Conservation (phyloP, 164 flowering plant genomes). For the Paratinospora sagittata region DNA sequence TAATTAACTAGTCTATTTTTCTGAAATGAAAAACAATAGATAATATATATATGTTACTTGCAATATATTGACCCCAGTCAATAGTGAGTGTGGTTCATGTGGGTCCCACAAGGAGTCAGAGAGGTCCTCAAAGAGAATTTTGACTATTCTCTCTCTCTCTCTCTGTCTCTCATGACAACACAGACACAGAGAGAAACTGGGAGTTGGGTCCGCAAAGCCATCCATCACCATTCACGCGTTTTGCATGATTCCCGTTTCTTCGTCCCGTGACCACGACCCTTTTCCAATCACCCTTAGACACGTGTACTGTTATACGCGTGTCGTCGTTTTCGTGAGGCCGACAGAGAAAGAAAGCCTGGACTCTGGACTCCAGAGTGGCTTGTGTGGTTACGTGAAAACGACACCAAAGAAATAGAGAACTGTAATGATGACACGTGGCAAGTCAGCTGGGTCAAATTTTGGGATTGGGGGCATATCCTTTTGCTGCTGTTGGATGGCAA, state of each 20-base stretch:
- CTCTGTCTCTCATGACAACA: too few relatives aligned
- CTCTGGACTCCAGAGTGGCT: not conserved
- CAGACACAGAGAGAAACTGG: not conserved
- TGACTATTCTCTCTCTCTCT: not conserved
- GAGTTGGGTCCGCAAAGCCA: not conserved
- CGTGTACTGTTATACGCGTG: not conserved
- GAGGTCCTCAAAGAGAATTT: slow-evolving; percentile 1
- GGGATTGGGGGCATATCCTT: too few relatives aligned
- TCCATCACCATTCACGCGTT: not conserved
- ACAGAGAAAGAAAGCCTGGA: not conserved
- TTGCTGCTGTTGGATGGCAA: not conserved
- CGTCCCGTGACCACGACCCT: not conserved
- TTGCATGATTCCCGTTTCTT: not conserved
- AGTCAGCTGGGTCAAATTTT: not conserved
- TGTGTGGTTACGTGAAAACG: not conserved
- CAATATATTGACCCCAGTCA: too few relatives aligned
- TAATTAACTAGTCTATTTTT: too few relatives aligned
- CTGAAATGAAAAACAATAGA: too few relatives aligned
- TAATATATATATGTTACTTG: too few relatives aligned
- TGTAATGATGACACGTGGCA: not conserved
- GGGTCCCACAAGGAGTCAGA: not conserved
- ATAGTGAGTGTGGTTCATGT: not conserved
- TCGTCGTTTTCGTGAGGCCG: not conserved
- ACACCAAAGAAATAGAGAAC: not conserved
- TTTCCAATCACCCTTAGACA: not conserved